Conservation (phyloP, 2,329 filamentous ascomycete genomes). For the Diplodia intermedia region DNA sequence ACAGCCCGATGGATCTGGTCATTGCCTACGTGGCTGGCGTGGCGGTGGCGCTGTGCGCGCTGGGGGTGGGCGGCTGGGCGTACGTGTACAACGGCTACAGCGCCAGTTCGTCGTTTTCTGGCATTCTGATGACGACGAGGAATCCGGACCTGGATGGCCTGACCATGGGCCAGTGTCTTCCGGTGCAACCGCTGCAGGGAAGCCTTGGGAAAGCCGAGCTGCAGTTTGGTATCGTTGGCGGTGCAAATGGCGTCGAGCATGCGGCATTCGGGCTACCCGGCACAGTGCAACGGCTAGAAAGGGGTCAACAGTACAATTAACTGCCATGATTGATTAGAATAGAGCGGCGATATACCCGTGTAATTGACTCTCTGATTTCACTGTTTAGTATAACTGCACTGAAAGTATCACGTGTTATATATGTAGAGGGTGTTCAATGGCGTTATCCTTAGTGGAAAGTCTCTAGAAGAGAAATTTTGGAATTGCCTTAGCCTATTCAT, state of each 20-base stretch:
- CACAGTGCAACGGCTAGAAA: background rate
- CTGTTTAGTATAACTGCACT: too few species aligned
- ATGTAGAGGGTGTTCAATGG: too few species aligned
- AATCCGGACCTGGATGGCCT: background rate
- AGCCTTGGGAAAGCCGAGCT: background rate
- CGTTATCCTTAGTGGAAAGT: too few species aligned
- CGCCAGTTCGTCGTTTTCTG: conserved; percentile 10
- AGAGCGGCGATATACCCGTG: too few species aligned
- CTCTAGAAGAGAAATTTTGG: too few species aligned
- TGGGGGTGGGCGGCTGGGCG: background rate
- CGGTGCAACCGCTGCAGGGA: background rate
- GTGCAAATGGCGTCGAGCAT: background rate
- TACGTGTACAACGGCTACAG: conserved; percentile 14
- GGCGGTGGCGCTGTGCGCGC: background rate
- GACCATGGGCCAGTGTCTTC: background rate
- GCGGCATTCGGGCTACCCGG: background rate
- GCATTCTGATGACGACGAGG: conserved; percentile 1
- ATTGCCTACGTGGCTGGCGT: background rate
- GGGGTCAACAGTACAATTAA: background rate
- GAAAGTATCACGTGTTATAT: too few species aligned
- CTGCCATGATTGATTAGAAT: too few species aligned
- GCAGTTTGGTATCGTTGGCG: background rate
- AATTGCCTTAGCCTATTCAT: too few species aligned
- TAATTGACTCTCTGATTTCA: too few species aligned
- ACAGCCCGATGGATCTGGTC: background rate